Conservation (phyloP, 1,139 yeast genomes). For the Candida dubliniensis region DNA sequence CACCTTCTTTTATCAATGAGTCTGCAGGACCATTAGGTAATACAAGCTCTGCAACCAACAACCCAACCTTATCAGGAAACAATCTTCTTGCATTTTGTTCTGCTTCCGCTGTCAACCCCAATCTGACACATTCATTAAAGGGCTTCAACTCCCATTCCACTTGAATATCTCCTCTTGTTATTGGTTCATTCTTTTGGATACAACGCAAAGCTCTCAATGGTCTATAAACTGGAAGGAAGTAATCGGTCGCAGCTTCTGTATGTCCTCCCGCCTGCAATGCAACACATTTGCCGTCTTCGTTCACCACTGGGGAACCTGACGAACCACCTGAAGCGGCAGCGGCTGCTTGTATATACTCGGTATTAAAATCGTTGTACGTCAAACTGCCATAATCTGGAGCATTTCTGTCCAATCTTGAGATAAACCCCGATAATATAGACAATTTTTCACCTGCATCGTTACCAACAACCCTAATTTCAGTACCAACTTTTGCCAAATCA, state of each 20-base stretch:
- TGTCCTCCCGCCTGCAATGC: slow-evolving; percentile 96
- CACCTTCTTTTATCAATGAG: slow-evolving; percentile 76
- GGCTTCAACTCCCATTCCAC: slow-evolving; percentile 88
- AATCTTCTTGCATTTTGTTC: slow-evolving; percentile 66
- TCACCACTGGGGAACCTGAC: slow-evolving; percentile 92
- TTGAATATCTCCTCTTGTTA: slow-evolving; percentile 83
- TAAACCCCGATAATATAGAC: slow-evolving; percentile 85
- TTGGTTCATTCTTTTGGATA: slow-evolving; percentile 55
- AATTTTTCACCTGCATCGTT: slow-evolving; percentile 95
- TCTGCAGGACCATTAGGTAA: slow-evolving; percentile 90
- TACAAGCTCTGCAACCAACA: slow-evolving; percentile 80
- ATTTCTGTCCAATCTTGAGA: slow-evolving; percentile 86
- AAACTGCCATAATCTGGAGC: slow-evolving; percentile 92
- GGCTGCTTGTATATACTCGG: slow-evolving; percentile 95
- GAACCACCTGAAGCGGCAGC: slow-evolving; percentile 96
- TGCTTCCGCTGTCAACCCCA: slow-evolving; percentile 76
- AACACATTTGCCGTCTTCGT: slow-evolving; percentile 82
- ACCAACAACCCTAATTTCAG: slow-evolving; percentile 92
- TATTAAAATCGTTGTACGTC: slow-evolving; percentile 92
- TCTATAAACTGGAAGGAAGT: slow-evolving; percentile 82
- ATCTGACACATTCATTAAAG: slow-evolving; percentile 84
- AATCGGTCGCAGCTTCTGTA: slow-evolving; percentile 89
- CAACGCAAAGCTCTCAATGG: slow-evolving; percentile 80
- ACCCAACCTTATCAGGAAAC: slow-evolving; percentile 78
- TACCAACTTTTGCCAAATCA: slow-evolving; percentile 81